Percentiles rank a stretch among this genome's conserved stretches.
Evolutionary conservation across 2,329 filamentous ascomycete species (phyloP).

Genomic region (Aspergillus sp.): DNA sequence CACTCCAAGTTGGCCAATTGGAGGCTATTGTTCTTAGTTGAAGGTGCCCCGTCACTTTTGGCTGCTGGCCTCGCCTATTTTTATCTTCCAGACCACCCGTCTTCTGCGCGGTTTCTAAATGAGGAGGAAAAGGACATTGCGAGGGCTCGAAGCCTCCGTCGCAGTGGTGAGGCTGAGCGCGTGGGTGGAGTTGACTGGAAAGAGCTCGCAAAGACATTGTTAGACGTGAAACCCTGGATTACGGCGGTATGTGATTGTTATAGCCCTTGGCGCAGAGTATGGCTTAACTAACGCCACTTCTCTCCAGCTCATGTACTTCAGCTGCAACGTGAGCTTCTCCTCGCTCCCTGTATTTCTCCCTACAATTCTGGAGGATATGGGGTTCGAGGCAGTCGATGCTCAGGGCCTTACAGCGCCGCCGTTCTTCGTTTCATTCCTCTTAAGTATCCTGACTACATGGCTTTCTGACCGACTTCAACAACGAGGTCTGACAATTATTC

Average conservation of each 20-base stretch:
- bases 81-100: constrained; percentile 52
- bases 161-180: constrained; percentile 50
- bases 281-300: constrained; percentile 15
- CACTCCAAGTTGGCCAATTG: constrained; percentile 59
- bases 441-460: constrained; percentile 62
- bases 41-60: constrained; percentile 61
- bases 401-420: constrained; percentile 73
- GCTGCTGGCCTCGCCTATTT: constrained; percentile 55
- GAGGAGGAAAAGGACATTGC: constrained; percentile 61
- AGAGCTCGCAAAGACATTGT: constrained; percentile 47
- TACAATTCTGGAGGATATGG: constrained; percentile 64
- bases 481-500: constrained; percentile 60
- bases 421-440: constrained; percentile 66
- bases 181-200: constrained; percentile 46
- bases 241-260: constrained; percentile 36
- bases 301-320: constrained; percentile 56
- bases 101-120: constrained; percentile 55
- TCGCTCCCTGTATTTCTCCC: constrained; percentile 66
- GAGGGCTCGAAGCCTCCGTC: constrained; percentile 52
- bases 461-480: constrained; percentile 66
- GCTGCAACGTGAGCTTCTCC: constrained; percentile 64
- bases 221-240: constrained; percentile 51
- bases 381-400: constrained; percentile 64
- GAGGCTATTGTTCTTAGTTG: constrained; percentile 65
- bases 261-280: background rate